Evolutionary conservation across 305 asterid species (phyloP).

Genomic region (Fraxinus albicans): DNA sequence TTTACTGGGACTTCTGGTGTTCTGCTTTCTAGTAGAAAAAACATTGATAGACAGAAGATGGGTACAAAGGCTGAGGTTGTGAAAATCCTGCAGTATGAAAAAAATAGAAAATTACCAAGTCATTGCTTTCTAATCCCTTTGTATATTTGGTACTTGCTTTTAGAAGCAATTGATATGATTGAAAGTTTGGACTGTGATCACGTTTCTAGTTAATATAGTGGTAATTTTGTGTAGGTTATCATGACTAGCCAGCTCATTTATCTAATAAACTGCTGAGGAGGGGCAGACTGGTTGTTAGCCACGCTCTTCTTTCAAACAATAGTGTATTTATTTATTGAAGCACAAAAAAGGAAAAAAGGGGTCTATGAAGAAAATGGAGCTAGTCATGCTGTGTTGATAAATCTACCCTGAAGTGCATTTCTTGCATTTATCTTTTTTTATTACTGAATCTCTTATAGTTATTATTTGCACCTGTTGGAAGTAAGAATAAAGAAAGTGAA

Average conservation of each 20-base stretch:
- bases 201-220: neutral
- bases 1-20: neutral
- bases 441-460: neutral
- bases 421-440: neutral
- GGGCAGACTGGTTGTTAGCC: neutral
- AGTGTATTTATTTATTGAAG: neutral
- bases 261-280: neutral
- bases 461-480: neutral
- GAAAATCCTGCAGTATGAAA: constrained; percentile 1
- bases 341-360: neutral
- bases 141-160: neutral
- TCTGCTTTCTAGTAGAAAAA: constrained; percentile 1
- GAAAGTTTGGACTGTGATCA: neutral
- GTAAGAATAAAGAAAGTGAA: neutral
- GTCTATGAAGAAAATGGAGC: neutral
- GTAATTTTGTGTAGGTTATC: neutral
- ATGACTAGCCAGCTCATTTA: neutral
- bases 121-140: constrained; percentile 1
- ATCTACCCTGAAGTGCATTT: neutral
- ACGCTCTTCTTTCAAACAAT: neutral
- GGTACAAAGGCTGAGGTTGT: neutral
- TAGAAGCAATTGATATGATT: neutral
- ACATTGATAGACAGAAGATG: neutral
- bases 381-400: neutral
- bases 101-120: neutral